phyloP scores from a whole-genome alignment of 2,329 filamentous ascomycete species.

The Thermoascus crustaceus region DNA sequence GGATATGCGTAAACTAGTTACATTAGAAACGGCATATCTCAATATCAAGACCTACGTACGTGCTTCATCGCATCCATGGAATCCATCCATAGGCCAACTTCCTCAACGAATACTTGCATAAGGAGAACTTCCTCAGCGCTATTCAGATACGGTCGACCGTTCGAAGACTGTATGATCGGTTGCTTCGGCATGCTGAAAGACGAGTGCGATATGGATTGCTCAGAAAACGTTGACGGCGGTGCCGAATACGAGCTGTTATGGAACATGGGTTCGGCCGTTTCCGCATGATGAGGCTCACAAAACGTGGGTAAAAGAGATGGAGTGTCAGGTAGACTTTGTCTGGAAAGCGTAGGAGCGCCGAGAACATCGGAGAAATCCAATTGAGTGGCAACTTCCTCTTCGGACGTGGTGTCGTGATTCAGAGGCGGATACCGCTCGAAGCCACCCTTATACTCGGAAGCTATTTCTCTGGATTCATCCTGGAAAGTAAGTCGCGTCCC shows the following conservation, averaged over 20 bases:
- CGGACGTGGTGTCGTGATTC: conserved; percentile 30
- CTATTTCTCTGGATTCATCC: conserved; percentile 84
- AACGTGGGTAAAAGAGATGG: conserved; percentile 42
- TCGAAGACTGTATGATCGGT: conserved; percentile 34
- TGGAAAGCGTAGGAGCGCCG: conserved; percentile 29
- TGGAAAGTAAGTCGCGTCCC: conserved; percentile 71
- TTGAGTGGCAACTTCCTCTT: conserved; percentile 13
- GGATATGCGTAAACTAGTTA: conserved; percentile 61
- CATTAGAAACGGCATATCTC: conserved; percentile 8
- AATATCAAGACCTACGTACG: conserved; percentile 30
- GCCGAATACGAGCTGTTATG: conserved; percentile 17
- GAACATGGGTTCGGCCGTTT: conserved; percentile 19
- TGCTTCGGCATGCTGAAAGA: conserved; percentile 30
- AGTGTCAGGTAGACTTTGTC: conserved; percentile 45
- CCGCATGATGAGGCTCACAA: conserved; percentile 35
- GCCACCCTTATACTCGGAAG: conserved; percentile 80
- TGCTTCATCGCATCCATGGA: conserved; percentile 77
- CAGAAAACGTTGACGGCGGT: conserved; percentile 20
- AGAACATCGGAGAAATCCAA: conserved; percentile 26
- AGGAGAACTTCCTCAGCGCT: conserved; percentile 73
- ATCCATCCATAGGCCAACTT: conserved; percentile 92
- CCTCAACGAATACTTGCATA: conserved; percentile 86
- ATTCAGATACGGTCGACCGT: conserved; percentile 56
- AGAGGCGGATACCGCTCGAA: conserved; percentile 60
- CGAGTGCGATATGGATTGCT: conserved; percentile 26